phyloP scores from a whole-genome alignment of 805 yeast genomes.

The Candida quercuum region DNA sequence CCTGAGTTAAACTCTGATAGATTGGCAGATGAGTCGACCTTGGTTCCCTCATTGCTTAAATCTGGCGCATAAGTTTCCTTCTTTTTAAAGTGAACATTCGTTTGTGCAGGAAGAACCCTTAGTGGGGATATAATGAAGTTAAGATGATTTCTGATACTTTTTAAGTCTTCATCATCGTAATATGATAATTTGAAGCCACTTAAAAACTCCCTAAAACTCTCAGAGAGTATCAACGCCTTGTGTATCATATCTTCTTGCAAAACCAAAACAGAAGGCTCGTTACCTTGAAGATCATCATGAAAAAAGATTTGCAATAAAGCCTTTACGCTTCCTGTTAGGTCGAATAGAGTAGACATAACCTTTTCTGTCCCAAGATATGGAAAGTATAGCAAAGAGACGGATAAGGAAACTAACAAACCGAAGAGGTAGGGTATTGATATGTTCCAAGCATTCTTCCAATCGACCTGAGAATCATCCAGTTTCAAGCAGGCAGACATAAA shows the following conservation, averaged over 20 bases:
- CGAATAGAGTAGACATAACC: constrained; percentile 22
- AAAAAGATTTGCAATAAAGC: constrained; percentile 17
- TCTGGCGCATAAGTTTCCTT: not conserved
- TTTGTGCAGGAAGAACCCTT: constrained; percentile 32
- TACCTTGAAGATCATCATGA: constrained; percentile 8
- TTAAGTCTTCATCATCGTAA: constrained; percentile 27
- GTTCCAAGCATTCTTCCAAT: constrained; percentile 35
- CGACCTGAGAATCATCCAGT: constrained; percentile 22
- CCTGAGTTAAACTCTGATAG: constrained; percentile 19
- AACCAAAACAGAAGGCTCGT: constrained; percentile 12
- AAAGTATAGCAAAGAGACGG: constrained; percentile 28
- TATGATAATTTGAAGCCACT: constrained; percentile 34
- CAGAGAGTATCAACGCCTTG: constrained; percentile 30
- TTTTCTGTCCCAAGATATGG: constrained; percentile 38
- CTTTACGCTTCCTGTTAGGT: constrained; percentile 21
- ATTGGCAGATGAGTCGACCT: constrained; percentile 1
- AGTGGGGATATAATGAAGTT: constrained; percentile 36
- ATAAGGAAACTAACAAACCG: constrained; percentile 34
- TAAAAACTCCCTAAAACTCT: constrained; percentile 37
- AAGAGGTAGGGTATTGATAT: constrained; percentile 40
- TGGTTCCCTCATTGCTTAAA: constrained; percentile 1
- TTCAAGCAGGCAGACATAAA: constrained; percentile 23
- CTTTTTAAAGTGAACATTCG: constrained; percentile 11
- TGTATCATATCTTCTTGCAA: constrained; percentile 28
- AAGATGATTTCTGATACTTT: constrained; percentile 35